These are phyloP conservation scores for Posidonia australis DNA, from an alignment of 106 monocot species.

Conservation along the genomic window DNA sequence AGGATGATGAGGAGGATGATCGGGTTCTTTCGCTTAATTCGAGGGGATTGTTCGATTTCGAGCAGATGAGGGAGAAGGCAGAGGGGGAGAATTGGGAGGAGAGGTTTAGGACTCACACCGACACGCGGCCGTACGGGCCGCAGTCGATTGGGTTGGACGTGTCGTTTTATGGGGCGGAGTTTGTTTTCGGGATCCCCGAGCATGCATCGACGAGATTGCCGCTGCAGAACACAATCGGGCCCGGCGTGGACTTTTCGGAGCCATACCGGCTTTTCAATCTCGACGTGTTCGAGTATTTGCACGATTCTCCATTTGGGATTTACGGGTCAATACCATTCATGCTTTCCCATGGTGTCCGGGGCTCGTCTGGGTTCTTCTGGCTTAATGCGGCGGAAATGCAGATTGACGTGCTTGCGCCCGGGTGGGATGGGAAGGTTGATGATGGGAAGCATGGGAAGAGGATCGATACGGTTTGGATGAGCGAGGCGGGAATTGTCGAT, in stretches of 20 bases:
- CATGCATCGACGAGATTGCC: slow-evolving; percentile 61
- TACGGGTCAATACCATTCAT: slow-evolving; percentile 96
- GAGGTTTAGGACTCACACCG: slow-evolving; percentile 72
- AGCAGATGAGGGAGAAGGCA: slow-evolving; percentile 50
- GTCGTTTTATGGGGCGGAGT: slow-evolving; percentile 78
- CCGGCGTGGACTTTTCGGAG: slow-evolving; percentile 75
- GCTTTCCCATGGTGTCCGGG: slow-evolving; percentile 57
- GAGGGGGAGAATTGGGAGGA: slow-evolving; percentile 88
- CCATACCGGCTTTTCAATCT: slow-evolving; percentile 92
- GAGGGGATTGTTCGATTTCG: slow-evolving; percentile 86
- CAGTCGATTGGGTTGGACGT: slow-evolving; percentile 89
- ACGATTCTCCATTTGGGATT: slow-evolving; percentile 85
- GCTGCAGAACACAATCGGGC: slow-evolving; percentile 61
- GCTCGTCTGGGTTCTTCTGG: slow-evolving; percentile 89
- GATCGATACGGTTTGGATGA: slow-evolving; percentile 90
- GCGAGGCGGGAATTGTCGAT: slow-evolving; percentile 86
- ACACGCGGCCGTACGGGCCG: slow-evolving; percentile 69
- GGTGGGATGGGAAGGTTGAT: slow-evolving; percentile 40
- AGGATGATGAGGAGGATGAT: slow-evolving; percentile 19
- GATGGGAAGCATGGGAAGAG: slow-evolving; percentile 14
- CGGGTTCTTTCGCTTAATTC: slow-evolving; percentile 76
- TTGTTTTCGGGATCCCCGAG: slow-evolving; percentile 96
- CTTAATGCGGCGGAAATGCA: slow-evolving; percentile 98
- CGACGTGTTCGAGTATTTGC: slow-evolving; percentile 88
- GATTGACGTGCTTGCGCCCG: slow-evolving; percentile 85